Base-by-base conservation (phyloP, 1,284 basidiomycete species). In the Sparassis latifolia region DNA sequence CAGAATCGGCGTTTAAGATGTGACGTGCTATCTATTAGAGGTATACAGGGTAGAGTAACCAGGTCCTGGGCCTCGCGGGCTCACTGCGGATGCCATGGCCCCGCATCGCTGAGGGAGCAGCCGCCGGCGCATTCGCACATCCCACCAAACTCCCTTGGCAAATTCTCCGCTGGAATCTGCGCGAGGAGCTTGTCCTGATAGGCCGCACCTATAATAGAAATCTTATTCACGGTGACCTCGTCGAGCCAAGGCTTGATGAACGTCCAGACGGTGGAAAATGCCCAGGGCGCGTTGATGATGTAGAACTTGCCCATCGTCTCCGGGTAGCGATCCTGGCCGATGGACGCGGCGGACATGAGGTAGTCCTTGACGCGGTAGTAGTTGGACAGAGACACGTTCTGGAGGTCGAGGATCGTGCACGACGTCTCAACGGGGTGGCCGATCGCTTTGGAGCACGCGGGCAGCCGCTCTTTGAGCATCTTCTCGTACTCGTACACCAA, bases 241-340 rank as follows among this genome's bases (percentile, higher is more conserved):
- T 98, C 96, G 60, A 99, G 77, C 92, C 92, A 98, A 5, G 82
- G 84, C 75, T 94, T 97, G 74, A 98, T 82, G 60, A 94, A 72
- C 32, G 74, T 55, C 96, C 96, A 99, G 40, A 97, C 87, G 42
- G 87, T 82, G 47, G 82, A 81, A 76, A 98, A 98, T 51, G 86
- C 81, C 84, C 88, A 97, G 2, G 96, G 95, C 0, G 92, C 86
- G 65, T 94, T 93, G 77, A 94, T 88, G 77, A 97, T 94, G 76
- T 84, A 97, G 77, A 97, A 96, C 66, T 89, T 89, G 71, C 94
- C 94, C 94, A 97, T 96, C 56, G 82, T 87, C 70, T 94, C 91
- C 12, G 92, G 91, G 72, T 95, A 97, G 62, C 89, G 79, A 73
- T 96, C 82, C 73, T 98, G 95, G 5, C 92, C 91, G 68, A 98